phyloP scores from a whole-genome alignment of 2,329 filamentous ascomycete species.

The Gnomoniopsis smithogilvyi region DNA sequence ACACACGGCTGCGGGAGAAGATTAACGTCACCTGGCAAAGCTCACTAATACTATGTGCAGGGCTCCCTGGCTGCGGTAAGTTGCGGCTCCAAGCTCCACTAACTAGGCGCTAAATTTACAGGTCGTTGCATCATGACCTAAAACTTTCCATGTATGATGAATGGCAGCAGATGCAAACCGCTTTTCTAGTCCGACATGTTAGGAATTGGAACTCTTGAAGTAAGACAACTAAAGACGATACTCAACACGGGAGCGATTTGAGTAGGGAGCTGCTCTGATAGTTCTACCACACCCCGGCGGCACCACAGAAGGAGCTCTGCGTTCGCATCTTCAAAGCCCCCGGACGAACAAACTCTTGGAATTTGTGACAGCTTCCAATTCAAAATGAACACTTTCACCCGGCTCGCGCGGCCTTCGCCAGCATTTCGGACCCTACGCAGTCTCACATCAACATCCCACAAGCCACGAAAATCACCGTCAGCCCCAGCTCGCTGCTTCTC shows the following conservation, averaged over 20 bases:
- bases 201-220: not conserved
- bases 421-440: conserved; percentile 3
- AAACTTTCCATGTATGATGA: not conserved
- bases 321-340: not conserved
- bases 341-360: not conserved
- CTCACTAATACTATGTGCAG: not conserved
- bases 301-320: not conserved
- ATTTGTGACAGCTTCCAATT: not conserved
- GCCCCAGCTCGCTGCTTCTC: conserved; percentile 25
- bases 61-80: not conserved
- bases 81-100: not conserved
- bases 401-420: conserved; percentile 8
- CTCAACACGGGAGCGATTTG: not conserved
- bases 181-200: not conserved
- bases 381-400: conserved; percentile 15
- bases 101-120: not conserved
- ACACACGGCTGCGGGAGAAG: not conserved
- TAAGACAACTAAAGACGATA: not conserved
- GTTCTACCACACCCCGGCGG: not conserved
- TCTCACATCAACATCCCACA: not conserved
- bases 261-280: not conserved
- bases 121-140: conserved; percentile 7
- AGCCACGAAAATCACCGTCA: conserved; percentile 1
- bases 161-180: not conserved
- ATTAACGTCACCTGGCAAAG: not conserved